Evolutionary conservation across 805 yeast genomes (phyloP).

Genomic region (Teunomyces cretensis): DNA sequence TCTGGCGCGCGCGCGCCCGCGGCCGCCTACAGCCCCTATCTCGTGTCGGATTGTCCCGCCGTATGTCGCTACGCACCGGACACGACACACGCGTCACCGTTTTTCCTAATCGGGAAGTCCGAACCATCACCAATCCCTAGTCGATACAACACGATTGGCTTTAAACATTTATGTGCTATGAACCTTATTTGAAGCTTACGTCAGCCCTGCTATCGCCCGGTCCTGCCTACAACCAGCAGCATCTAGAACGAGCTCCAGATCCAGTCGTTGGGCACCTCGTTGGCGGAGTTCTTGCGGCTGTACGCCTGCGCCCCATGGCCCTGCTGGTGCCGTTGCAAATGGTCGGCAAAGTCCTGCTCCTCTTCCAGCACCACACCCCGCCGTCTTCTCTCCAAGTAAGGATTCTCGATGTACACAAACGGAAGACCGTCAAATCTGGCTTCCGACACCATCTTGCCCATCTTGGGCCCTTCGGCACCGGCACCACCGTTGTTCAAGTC

Average conservation of each 20-base stretch:
- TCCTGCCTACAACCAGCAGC: no score
- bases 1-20: no score
- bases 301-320: neutral
- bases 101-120: no score
- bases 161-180: no score
- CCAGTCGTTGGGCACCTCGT: slow-evolving; percentile 37
- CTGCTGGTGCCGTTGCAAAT: neutral
- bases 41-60: no score
- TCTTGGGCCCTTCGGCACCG: slow-evolving; percentile 8
- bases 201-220: no score
- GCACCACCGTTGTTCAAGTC: slow-evolving; percentile 11
- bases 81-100: no score
- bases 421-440: slow-evolving; percentile 8
- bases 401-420: slow-evolving; percentile 26
- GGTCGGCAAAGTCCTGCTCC: neutral
- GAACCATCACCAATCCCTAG: no score
- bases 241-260: slow-evolving; percentile 55
- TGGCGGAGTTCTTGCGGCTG: slow-evolving; percentile 9
- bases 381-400: slow-evolving; percentile 15
- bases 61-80: no score
- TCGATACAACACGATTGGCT: no score
- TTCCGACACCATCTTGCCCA: slow-evolving; percentile 9
- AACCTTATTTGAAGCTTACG: no score
- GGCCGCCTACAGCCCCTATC: no score
- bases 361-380: neutral